A percentile compares a stretch with the other conserved stretches of the same genome.
Conservation (phyloP, 805 yeast genomes). For the Pichia nakasei region DNA sequence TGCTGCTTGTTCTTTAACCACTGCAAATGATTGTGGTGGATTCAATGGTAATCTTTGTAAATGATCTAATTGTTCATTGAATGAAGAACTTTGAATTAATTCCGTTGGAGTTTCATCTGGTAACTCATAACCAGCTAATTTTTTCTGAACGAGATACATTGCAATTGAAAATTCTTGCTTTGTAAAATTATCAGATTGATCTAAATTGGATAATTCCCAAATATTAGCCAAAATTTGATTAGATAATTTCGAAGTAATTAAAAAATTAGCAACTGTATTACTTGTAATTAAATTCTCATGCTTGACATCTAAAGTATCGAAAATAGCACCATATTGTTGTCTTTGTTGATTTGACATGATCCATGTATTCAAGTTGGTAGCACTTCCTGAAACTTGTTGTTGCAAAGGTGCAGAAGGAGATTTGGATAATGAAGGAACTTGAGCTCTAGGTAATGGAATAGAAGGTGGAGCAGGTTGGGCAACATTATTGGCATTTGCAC, state of each 20-base stretch:
- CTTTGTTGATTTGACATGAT: constrained; percentile 56
- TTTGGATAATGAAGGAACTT: background rate
- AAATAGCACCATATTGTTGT: constrained; percentile 71
- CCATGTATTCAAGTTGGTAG: constrained; percentile 40
- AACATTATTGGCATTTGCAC: constrained; percentile 4
- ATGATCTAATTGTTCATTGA: too few relatives aligned
- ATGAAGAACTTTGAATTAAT: constrained; percentile 29
- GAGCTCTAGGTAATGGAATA: constrained; percentile 6
- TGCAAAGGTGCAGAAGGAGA: background rate
- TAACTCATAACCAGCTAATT: constrained; percentile 61
- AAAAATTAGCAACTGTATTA: constrained; percentile 76
- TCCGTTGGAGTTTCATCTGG: constrained; percentile 73
- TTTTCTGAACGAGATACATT: constrained; percentile 83
- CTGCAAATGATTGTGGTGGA: constrained; percentile 11
- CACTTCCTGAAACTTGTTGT: too few relatives aligned
- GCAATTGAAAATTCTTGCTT: constrained; percentile 86
- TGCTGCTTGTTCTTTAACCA: constrained; percentile 13
- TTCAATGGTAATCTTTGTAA: constrained; percentile 11
- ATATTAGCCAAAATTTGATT: constrained; percentile 80
- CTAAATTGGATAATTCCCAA: constrained; percentile 92
- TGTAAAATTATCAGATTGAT: constrained; percentile 75
- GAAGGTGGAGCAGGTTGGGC: constrained; percentile 10
- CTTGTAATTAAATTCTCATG: constrained; percentile 60
- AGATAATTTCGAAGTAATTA: constrained; percentile 77
- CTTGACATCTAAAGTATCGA: constrained; percentile 65